Conservation (phyloP, 768 basidiomycete species). For the Mycena vulgaris region DNA sequence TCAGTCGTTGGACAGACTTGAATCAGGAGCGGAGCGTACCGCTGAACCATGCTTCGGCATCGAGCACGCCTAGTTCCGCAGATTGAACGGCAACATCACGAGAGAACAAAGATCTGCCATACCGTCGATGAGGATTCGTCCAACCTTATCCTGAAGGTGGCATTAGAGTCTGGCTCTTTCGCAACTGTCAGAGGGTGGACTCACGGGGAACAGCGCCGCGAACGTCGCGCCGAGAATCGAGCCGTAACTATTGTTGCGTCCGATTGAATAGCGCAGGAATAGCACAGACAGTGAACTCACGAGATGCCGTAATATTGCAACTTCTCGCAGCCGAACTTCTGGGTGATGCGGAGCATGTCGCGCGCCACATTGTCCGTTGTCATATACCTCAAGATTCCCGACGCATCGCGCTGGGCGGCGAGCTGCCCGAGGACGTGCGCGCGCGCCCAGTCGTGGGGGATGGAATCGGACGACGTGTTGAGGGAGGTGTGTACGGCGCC, state of each 20-base stretch:
- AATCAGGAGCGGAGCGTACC: constrained; percentile 30
- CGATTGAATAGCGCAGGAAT: neutral
- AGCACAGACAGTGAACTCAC: constrained; percentile 32
- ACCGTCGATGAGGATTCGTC: constrained; percentile 53
- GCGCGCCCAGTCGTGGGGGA: constrained; percentile 52
- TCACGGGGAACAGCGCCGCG: constrained; percentile 54
- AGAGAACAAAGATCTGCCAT: neutral
- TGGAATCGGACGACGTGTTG: constrained; percentile 44
- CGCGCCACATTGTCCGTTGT: constrained; percentile 57
- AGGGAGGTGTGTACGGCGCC: constrained; percentile 21
- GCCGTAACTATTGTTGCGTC: constrained; percentile 42
- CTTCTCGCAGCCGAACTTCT: constrained; percentile 51
- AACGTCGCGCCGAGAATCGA: constrained; percentile 50
- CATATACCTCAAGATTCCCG: constrained; percentile 46
- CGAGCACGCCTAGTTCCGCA: constrained; percentile 31
- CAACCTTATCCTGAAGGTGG: constrained; percentile 47
- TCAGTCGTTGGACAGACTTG: constrained; percentile 1
- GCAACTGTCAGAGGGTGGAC: neutral
- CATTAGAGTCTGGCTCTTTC: neutral
- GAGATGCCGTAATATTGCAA: constrained; percentile 50
- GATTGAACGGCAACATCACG: neutral
- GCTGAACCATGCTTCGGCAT: constrained; percentile 42
- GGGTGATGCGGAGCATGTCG: constrained; percentile 56
- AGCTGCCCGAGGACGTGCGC: constrained; percentile 49
- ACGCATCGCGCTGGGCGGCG: constrained; percentile 51